Evolutionary conservation across 305 asterid species (phyloP).

Genomic region (Fraxinus paxiana): DNA sequence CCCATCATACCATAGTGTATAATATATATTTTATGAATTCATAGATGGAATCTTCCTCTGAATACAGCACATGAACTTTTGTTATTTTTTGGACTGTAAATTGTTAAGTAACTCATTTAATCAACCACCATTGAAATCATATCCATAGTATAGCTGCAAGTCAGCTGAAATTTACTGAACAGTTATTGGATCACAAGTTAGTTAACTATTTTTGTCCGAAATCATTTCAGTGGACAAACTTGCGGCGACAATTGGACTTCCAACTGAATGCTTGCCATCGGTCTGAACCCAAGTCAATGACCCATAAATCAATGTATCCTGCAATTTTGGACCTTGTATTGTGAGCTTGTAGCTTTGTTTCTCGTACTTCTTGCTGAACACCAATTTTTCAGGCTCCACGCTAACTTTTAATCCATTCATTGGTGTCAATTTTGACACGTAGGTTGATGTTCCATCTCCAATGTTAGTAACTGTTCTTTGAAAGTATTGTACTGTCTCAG

Average conservation of each 20-base stretch:
- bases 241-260: slow-evolving; percentile 69
- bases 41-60: neutral
- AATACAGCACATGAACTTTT: neutral
- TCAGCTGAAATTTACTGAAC: neutral
- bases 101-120: slow-evolving; percentile 7
- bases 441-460: slow-evolving; percentile 46
- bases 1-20: slow-evolving; percentile 18
- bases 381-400: slow-evolving; percentile 47
- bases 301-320: slow-evolving; percentile 36
- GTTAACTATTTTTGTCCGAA: neutral
- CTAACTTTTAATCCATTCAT: slow-evolving; percentile 43
- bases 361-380: slow-evolving; percentile 52
- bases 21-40: slow-evolving; percentile 1
- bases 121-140: slow-evolving; percentile 3
- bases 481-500: slow-evolving; percentile 35
- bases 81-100: neutral
- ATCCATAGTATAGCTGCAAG: neutral
- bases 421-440: slow-evolving; percentile 32
- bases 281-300: slow-evolving; percentile 62
- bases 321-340: slow-evolving; percentile 40
- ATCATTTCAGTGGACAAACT: slow-evolving; percentile 19
- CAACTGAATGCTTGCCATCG: slow-evolving; percentile 45
- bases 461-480: slow-evolving; percentile 60
- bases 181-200: slow-evolving; percentile 9
- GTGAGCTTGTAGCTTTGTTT: slow-evolving; percentile 54